These are phyloP conservation scores for Colletotrichum navitas DNA, from an alignment of 2,329 filamentous ascomycete genomes.

Conservation along the genomic window DNA sequence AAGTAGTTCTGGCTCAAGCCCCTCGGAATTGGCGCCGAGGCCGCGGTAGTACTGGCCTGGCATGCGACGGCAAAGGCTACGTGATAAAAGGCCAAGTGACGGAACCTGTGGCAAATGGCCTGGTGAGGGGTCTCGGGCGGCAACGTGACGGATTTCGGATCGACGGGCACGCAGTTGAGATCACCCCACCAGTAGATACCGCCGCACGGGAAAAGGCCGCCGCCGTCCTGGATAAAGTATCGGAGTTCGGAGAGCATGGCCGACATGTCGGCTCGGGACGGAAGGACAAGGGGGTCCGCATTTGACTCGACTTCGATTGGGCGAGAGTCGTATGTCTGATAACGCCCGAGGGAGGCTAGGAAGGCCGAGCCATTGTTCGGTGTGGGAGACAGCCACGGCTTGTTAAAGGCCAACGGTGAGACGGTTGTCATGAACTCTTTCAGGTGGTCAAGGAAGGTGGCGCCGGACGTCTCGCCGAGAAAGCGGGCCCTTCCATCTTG, in stretches of 20 bases:
- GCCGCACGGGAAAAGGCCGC: constrained; percentile 56
- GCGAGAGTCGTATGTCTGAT: constrained; percentile 62
- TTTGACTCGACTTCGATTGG: constrained; percentile 52
- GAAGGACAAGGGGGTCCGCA: constrained; percentile 57
- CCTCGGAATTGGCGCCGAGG: constrained; percentile 47
- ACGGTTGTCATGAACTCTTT: constrained; percentile 61
- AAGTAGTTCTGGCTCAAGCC: constrained; percentile 59
- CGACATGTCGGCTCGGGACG: constrained; percentile 52
- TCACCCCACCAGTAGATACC: constrained; percentile 64
- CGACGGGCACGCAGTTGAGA: constrained; percentile 50
- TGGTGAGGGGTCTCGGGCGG: constrained; percentile 44
- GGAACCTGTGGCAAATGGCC: constrained; percentile 46
- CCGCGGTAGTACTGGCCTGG: constrained; percentile 48
- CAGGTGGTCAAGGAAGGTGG: constrained; percentile 62
- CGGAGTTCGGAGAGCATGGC: constrained; percentile 56
- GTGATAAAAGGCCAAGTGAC: constrained; percentile 60
- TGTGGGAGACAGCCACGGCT: constrained; percentile 37
- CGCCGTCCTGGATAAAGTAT: constrained; percentile 60
- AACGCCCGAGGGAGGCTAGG: constrained; percentile 57
- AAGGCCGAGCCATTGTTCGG: constrained; percentile 50
- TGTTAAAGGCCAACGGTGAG: constrained; percentile 50
- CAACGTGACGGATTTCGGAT: constrained; percentile 44
- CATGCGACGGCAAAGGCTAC: constrained; percentile 58
- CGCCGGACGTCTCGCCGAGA: constrained; percentile 63
- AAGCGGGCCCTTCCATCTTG: constrained; percentile 59